Evolutionary conservation across 495 filamentous ascomycete species (phyloP), one percentile per base, ranked within the genome.

Genomic region (Penicillium nucicola): DNA sequence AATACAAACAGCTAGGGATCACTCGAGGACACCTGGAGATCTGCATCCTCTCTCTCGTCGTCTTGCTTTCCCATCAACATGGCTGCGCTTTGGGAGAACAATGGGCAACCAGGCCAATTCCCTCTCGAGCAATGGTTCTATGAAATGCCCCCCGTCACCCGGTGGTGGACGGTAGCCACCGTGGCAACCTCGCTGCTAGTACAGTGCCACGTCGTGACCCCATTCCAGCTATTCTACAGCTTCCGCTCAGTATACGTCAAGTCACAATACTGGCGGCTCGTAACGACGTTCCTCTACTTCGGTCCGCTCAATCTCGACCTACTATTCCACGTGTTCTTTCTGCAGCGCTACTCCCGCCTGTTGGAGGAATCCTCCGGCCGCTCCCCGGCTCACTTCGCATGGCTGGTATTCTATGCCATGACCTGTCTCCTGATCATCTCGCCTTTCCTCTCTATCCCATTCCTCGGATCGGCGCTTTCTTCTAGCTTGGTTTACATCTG

Each of bases 291-390:
- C 71, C 81, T 96, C 55, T 98, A 97, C 74, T 97, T 97, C 67
- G 95, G 95, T 17, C 90, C 91, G 10, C 81, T 98, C 43, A 90
- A 85, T 35, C 84, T 98, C 58, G 93, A 98, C 69, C 84, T 98
- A 19, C 80, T 97, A 60, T 97, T 97, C 81, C 95, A 98, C 65
- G 87, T 98, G 70, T 98, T 97, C 80, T 98, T 98, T 77, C 83
- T 97, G 37, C 90, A 95, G 62, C 90, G 93, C 20, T 98, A 98
- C 73, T 90, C 92, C 10, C 89, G 95, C 33, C 85, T 97, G 23
- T 84, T 98, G 32, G 93, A 98, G 70, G 93, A 97, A 70, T 90
- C 89, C 0, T 90, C 90, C 36, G 90, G 91, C 25, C 82, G 85
- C 34, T 95, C 89, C 8, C 84, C 91, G 1, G 93, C 95, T 2